Evolutionary conservation across 768 basidiomycete species (phyloP), one percentile per base, ranked within the genome.

Genomic region (Suillus hirtellus): DNA sequence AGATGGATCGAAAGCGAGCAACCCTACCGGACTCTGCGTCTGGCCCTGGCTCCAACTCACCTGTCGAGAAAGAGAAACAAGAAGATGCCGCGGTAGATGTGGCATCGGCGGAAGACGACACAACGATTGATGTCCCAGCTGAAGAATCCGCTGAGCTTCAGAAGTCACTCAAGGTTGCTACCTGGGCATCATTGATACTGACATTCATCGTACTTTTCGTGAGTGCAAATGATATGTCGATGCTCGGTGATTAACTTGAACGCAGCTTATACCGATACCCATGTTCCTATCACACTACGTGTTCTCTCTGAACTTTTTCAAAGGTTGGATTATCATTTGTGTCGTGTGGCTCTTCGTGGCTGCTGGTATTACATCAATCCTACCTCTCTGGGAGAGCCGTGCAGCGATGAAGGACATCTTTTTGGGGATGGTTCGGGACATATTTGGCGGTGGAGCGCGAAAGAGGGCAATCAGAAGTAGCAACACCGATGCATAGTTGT

Each of bases 331-430:
- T n/a, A 64, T 67, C 14, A 35, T 66, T 37, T 67, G 67, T 34
- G 65, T 67, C 19, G 35, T 50, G n/a, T 67, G 66, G 66, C 66
- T 67, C 47, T 63, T 67, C 21, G 65, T 66, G 14, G 66, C 66
- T n/a, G 66, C 66, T 34, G 6, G 54, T 11, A 67, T 67, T 40
- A 67, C 66, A 17, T 67, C 66, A 4, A 56, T 67, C 27, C 50
- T 67, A 40, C 66, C 66, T 7, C 66, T 67, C 35, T 67, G 66
- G 66, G 66, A 67, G 60, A 67, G 66, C 17, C 66, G 66, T 31
- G 60, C 9, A 24, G 66, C 66, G 19, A 67, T 67, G 56, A 35
- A 19, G 50, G 44, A 43, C 12, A 67, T 67, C 42, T 53, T 65
- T 50, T 50, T 12, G 31, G 66, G 66, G 14, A 27, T 66, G 19